A percentile compares a stretch with the other conserved stretches of the same genome.
Conservation (phyloP, 2,329 filamentous ascomycete genomes). For the Knoxdaviesia capensis region DNA sequence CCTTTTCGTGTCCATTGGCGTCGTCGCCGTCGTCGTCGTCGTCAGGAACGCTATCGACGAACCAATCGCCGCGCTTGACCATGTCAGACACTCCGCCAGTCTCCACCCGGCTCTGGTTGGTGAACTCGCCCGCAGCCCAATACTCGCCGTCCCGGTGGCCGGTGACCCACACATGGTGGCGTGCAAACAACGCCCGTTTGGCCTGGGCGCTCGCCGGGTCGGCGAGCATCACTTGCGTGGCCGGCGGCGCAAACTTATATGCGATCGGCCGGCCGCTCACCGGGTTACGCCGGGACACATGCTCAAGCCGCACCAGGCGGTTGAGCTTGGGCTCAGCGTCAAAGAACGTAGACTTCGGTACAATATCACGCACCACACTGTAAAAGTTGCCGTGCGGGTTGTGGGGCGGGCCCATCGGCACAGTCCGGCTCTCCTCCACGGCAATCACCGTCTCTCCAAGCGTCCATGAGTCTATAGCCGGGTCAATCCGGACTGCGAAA, state of each 20-base stretch:
- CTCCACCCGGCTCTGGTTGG: constrained; percentile 24
- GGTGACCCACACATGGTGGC: constrained; percentile 27
- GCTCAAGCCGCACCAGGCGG: constrained; percentile 27
- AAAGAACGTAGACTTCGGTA: constrained; percentile 24
- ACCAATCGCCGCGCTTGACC: constrained; percentile 25
- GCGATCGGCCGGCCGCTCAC: constrained; percentile 27
- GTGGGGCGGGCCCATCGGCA: constrained; percentile 22
- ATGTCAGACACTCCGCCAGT: constrained; percentile 24
- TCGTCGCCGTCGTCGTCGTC: constrained; percentile 4
- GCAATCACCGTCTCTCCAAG: constrained; percentile 28
- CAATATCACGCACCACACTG: constrained; percentile 24
- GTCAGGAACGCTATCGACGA: constrained; percentile 11
- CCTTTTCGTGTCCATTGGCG: constrained; percentile 1
- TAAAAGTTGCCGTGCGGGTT: constrained; percentile 45
- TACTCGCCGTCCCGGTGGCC: constrained; percentile 27
- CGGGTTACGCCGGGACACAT: constrained; percentile 20
- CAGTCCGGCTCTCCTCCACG: constrained; percentile 16
- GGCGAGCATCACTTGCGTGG: constrained; percentile 25
- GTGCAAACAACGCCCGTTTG: constrained; percentile 22
- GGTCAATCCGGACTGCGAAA: constrained; percentile 44
- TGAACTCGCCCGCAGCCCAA: constrained; percentile 29
- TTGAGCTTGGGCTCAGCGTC: constrained; percentile 34
- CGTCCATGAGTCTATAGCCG: constrained; percentile 30
- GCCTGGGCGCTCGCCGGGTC: constrained; percentile 21
- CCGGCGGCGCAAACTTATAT: constrained; percentile 25